Evolutionary conservation across 2,329 filamentous ascomycete genomes (phyloP), one percentile per base, ranked within the genome.

Genomic region (Pestalotiopsis sp.): DNA sequence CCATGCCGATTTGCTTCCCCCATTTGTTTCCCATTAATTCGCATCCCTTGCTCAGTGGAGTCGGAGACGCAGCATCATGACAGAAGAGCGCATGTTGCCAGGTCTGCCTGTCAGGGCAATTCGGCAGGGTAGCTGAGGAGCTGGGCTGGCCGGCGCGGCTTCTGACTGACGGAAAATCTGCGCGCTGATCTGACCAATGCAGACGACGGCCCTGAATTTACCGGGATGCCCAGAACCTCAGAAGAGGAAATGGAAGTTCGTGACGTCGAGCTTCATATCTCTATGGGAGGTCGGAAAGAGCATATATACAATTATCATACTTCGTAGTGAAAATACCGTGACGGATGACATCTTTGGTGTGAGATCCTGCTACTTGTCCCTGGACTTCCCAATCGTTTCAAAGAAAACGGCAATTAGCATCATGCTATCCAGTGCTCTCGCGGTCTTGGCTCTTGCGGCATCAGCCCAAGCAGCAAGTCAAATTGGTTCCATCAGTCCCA

Each of bases 131-230:
- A 49, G 13, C 61, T 40, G 61, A 64, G 23, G 11, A n/a, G 11
- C 61, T 64, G 52, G 61, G 61, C 61, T 17, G 45, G 20, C 2
- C 12, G 23, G 23, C 13, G 4, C 36, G 40, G 12, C 61, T 49
- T 64, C 20, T 64, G 38, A 64, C 38, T 64, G 61, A 64, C 40
- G 61, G 61, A 64, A 64, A 64, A 64, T 64, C 36, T 52, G 20
- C 14, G n/a, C 14, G 12, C 2, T 23, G 17, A 31, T 49, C n/a
- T 64, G 61, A n/a, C 61, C 45, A 36, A 4, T 31, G n/a, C 40
- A 27, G 20, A 13, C 36, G 25, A 49, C 20, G 38, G 61, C 14
- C 31, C 40, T 36, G 36, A 45, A 5, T 64, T 49, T 64, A 45
- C 40, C 61, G 59, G 59, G 9, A 27, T 23, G 31, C 31, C 23